A percentile compares a stretch with the other conserved stretches of the same genome.
Conservation (phyloP, 2,329 filamentous ascomycete genomes). For the Fusarium sambucinum region DNA sequence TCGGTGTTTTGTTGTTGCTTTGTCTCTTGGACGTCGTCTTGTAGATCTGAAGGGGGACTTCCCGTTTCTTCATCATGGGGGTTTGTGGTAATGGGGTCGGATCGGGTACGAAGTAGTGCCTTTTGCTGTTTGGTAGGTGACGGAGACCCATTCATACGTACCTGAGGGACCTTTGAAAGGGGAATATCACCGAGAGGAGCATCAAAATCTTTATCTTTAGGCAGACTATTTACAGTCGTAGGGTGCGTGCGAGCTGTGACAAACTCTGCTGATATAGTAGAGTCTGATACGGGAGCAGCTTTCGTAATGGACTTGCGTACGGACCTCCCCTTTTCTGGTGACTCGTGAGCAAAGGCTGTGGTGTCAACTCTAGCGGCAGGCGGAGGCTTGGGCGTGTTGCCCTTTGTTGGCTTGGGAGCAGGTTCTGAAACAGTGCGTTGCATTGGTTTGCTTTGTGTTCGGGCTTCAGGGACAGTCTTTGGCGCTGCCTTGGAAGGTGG, state of each 20-base stretch:
- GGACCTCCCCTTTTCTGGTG: constrained; percentile 40
- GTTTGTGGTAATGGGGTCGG: constrained; percentile 50
- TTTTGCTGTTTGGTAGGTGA: constrained; percentile 49
- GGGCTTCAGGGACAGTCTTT: constrained; percentile 12
- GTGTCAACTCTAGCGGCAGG: constrained; percentile 53
- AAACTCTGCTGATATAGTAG: constrained; percentile 54
- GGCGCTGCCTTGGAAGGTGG: constrained; percentile 12
- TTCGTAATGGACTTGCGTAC: constrained; percentile 20
- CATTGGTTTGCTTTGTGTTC: constrained; percentile 26
- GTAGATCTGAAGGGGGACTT: background rate
- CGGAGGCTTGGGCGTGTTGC: constrained; percentile 34
- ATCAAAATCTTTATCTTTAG: constrained; percentile 42
- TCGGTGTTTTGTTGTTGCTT: constrained; percentile 39
- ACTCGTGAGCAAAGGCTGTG: constrained; percentile 55
- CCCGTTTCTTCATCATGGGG: constrained; percentile 8
- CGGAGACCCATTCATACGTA: constrained; percentile 58
- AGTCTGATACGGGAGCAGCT: constrained; percentile 30
- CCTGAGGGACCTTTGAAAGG: constrained; percentile 55
- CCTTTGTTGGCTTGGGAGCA: constrained; percentile 17
- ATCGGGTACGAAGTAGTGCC: constrained; percentile 51
- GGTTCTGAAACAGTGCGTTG: constrained; percentile 44
- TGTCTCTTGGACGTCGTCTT: constrained; percentile 8
- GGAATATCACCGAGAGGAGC: constrained; percentile 58
- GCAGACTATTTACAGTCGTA: constrained; percentile 45
- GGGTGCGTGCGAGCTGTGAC: constrained; percentile 58